phyloP scores from a whole-genome alignment of 169 alveolate genomes.

The Theileria annulata region DNA sequence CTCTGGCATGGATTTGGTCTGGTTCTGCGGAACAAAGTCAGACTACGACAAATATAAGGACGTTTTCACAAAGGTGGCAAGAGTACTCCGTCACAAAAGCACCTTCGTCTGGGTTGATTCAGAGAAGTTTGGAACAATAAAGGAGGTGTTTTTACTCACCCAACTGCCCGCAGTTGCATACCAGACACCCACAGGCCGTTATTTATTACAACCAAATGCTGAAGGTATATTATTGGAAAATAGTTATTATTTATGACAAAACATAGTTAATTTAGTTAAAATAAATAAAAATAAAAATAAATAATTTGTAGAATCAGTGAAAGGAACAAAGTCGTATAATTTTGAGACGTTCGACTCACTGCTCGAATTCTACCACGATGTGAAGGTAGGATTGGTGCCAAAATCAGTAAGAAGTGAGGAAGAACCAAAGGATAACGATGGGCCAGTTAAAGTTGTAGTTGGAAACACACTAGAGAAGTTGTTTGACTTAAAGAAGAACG shows the following conservation, averaged over 20 bases:
- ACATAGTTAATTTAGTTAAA: too few relatives aligned
- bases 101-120: constrained; percentile 67
- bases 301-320: background rate
- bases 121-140: constrained; percentile 56
- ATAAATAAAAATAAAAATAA: too few relatives aligned
- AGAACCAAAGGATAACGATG: constrained; percentile 69
- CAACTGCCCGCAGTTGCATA: constrained; percentile 76
- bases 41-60: constrained; percentile 71
- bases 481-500: constrained; percentile 61
- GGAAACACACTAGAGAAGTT: constrained; percentile 73
- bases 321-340: constrained; percentile 21
- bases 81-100: constrained; percentile 31
- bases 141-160: constrained; percentile 62
- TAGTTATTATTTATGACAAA: too few relatives aligned
- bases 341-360: constrained; percentile 59
- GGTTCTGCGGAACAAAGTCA: constrained; percentile 76
- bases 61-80: constrained; percentile 50
- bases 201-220: constrained; percentile 48
- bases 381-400: constrained; percentile 69
- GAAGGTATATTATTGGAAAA: too few relatives aligned
- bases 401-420: constrained; percentile 74
- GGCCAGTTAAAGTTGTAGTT: constrained; percentile 71
- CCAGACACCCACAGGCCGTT: constrained; percentile 72
- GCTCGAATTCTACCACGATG: constrained; percentile 71
- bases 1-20: constrained; percentile 72